Evolutionary conservation across 2,329 filamentous ascomycete genomes (phyloP).

Genomic region (Furcasterigmium furcatum): DNA sequence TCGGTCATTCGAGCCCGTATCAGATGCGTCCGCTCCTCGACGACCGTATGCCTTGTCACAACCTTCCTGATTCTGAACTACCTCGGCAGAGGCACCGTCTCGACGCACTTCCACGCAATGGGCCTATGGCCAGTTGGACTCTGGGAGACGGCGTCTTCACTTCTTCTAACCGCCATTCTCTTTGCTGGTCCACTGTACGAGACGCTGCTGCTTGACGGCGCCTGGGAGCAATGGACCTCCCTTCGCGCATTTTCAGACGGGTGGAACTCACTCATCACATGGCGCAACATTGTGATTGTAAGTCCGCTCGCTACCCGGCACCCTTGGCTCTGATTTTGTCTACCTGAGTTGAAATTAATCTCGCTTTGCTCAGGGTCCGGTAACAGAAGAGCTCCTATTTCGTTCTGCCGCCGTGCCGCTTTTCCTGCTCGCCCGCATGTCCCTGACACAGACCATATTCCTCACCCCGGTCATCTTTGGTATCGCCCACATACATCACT

Average conservation of each 20-base stretch:
- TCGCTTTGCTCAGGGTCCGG: conserved; percentile 59
- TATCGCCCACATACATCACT: conserved; percentile 90
- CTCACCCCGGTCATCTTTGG: conserved; percentile 87
- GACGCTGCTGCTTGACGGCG: conserved; percentile 67
- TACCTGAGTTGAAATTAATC: too few species aligned
- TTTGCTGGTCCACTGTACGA: conserved; percentile 87
- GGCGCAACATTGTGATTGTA: conserved; percentile 85
- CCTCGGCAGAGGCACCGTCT: conserved; percentile 36
- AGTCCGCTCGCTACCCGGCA: conserved; percentile 27
- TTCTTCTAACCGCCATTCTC: conserved; percentile 73
- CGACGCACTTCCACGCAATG: conserved; percentile 64
- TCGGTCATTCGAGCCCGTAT: conserved; percentile 86
- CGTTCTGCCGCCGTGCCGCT: conserved; percentile 82
- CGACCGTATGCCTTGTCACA: conserved; percentile 60
- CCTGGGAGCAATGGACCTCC: conserved; percentile 63
- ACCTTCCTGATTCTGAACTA: conserved; percentile 62
- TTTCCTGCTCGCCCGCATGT: conserved; percentile 67
- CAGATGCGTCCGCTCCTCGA: conserved; percentile 74
- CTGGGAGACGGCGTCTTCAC: conserved; percentile 56
- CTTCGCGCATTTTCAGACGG: conserved; percentile 54
- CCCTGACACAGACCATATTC: conserved; percentile 63
- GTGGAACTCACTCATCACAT: conserved; percentile 73
- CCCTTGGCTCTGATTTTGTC: too few species aligned
- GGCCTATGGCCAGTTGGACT: conserved; percentile 78
- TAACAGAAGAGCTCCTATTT: conserved; percentile 93